Conservation (phyloP, 805 yeast genomes). For the Clavispora phyllophila region DNA sequence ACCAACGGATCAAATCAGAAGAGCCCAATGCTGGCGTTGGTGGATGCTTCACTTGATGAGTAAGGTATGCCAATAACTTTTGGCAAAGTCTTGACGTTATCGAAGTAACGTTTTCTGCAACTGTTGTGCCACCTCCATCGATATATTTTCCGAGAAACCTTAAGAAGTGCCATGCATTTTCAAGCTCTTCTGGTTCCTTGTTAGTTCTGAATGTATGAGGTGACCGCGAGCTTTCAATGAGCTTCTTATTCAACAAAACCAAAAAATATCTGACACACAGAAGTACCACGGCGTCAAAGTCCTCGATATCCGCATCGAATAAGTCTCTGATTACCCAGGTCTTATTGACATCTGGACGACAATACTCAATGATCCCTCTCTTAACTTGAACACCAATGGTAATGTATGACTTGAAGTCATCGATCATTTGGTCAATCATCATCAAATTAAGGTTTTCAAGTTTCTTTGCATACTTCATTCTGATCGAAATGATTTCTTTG, state of each 20-base stretch:
- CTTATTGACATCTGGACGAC: constrained; percentile 46
- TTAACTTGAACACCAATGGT: constrained; percentile 71
- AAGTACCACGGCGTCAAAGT: constrained; percentile 60
- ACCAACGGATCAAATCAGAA: constrained; percentile 53
- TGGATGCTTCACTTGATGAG: constrained; percentile 58
- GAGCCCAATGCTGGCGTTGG: constrained; percentile 38
- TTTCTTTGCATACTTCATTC: constrained; percentile 73
- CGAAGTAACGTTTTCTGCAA: constrained; percentile 70
- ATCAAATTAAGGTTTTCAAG: constrained; percentile 83
- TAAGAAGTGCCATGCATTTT: constrained; percentile 73
- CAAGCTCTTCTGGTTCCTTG: constrained; percentile 87
- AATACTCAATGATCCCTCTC: constrained; percentile 56
- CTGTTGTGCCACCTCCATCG: constrained; percentile 74
- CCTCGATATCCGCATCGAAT: constrained; percentile 48
- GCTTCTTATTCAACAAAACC: constrained; percentile 65
- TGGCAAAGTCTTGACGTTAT: constrained; percentile 64
- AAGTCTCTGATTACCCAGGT: constrained; percentile 70
- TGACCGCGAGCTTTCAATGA: constrained; percentile 68
- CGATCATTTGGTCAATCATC: constrained; percentile 93
- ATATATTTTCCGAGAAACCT: constrained; percentile 72
- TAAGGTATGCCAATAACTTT: constrained; percentile 64
- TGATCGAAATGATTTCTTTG: constrained; percentile 68
- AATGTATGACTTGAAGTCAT: constrained; percentile 74
- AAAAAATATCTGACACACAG: constrained; percentile 72
- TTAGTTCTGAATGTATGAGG: constrained; percentile 68